Conservation (phyloP, 352 stramenopile species). For the Detonula confervacea region DNA sequence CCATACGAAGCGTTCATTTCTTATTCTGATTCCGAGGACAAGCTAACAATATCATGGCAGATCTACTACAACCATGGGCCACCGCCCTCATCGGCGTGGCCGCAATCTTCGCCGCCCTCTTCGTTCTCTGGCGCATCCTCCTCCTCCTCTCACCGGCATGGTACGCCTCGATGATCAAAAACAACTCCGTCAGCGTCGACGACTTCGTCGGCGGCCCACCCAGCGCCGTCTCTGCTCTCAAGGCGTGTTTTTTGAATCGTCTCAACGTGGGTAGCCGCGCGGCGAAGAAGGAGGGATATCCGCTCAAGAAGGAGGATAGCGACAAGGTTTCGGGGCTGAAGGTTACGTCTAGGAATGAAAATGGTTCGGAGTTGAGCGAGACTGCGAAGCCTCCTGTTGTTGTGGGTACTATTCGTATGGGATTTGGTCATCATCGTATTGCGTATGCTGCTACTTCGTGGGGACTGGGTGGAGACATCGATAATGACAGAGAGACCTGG, state of each 20-base stretch:
- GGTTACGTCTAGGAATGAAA: constrained; percentile 49
- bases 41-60: no score
- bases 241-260: constrained; percentile 50
- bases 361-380: not conserved
- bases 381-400: constrained; percentile 74
- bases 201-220: constrained; percentile 52
- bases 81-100: constrained; percentile 40
- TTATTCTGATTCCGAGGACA: no score
- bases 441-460: constrained; percentile 84
- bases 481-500: constrained; percentile 34
- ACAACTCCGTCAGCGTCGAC: constrained; percentile 60
- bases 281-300: constrained; percentile 51
- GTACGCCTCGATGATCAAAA: constrained; percentile 51
- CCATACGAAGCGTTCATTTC: no score
- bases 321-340: constrained; percentile 53
- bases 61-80: constrained; percentile 43
- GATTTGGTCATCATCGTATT: constrained; percentile 88
- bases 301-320: constrained; percentile 43
- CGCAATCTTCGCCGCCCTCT: constrained; percentile 21
- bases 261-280: constrained; percentile 44
- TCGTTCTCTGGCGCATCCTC: constrained; percentile 47
- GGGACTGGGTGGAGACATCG: constrained; percentile 56
- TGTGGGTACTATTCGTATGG: constrained; percentile 88
- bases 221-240: constrained; percentile 37
- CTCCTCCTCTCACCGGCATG: constrained; percentile 39